Conservation (phyloP, 2,329 filamentous ascomycete genomes). For the Madurella mycetomatis region DNA sequence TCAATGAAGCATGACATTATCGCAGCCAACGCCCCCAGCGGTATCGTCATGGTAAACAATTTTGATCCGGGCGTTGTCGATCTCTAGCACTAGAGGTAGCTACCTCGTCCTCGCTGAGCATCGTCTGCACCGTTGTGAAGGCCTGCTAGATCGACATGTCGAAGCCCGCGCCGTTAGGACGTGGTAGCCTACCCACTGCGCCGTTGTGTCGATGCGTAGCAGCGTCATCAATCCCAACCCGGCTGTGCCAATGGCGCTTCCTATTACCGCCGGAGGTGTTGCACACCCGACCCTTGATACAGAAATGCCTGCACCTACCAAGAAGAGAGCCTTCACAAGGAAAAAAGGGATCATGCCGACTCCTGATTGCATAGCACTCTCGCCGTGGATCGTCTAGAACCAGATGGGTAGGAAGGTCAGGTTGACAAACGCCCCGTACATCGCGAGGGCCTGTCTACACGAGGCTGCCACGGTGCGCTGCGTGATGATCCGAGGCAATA, state of each 20-base stretch:
- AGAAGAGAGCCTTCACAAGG: conserved; percentile 21
- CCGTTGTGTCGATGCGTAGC: conserved; percentile 30
- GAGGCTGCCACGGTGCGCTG: conserved; percentile 36
- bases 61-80: conserved; percentile 20
- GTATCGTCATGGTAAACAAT: conserved; percentile 20
- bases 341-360: conserved; percentile 26
- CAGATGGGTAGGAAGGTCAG: conserved; percentile 42
- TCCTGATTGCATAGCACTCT: conserved; percentile 23
- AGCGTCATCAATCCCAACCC: conserved; percentile 36
- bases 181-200: conserved; percentile 34
- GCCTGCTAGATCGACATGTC: conserved; percentile 38
- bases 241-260: conserved; percentile 31
- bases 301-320: conserved; percentile 19
- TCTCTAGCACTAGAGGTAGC: conserved; percentile 20
- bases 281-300: conserved; percentile 23
- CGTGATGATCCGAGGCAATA: conserved; percentile 41
- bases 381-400: conserved; percentile 34
- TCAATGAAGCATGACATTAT: conserved; percentile 22
- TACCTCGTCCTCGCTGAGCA: conserved; percentile 36
- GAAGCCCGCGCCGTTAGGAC: conserved; percentile 34
- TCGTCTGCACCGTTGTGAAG: conserved; percentile 38
- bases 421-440: conserved; percentile 40
- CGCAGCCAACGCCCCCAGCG: conserved; percentile 19
- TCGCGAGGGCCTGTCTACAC: conserved; percentile 37
- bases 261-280: conserved; percentile 24